Percentiles rank a stretch among this genome's conserved stretches.
These are phyloP conservation scores for Polyporus tsugae DNA, from an alignment of 1,284 basidiomycete species.

Conservation along the genomic window DNA sequence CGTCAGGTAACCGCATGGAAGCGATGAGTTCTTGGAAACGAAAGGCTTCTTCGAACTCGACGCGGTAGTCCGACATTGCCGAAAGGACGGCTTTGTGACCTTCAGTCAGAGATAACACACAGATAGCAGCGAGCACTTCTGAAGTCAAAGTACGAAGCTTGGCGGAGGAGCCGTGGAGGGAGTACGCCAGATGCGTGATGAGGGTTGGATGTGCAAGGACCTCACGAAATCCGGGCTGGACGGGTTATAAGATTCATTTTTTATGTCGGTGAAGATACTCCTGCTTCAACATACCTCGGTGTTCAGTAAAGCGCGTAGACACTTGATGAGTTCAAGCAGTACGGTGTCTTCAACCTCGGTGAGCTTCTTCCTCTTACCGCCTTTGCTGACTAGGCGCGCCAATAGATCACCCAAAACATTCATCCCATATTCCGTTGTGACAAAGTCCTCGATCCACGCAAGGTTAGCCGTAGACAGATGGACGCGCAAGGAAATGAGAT, in stretches of 20 bases:
- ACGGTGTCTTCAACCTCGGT: slow-evolving; percentile 75
- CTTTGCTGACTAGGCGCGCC: slow-evolving; percentile 65
- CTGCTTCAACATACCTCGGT: slow-evolving; percentile 68
- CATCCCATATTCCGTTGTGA: slow-evolving; percentile 71
- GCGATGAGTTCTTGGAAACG: slow-evolving; percentile 83
- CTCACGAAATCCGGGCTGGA: slow-evolving; percentile 71
- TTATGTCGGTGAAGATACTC: slow-evolving; percentile 11
- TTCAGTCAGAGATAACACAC: slow-evolving; percentile 74
- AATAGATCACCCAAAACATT: slow-evolving; percentile 68
- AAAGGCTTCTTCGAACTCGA: slow-evolving; percentile 77
- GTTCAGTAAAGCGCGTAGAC: slow-evolving; percentile 84
- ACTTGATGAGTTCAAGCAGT: slow-evolving; percentile 80
- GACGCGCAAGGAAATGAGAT: slow-evolving; percentile 85
- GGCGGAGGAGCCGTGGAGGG: slow-evolving; percentile 70
- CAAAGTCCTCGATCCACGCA: slow-evolving; percentile 82
- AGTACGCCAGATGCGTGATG: slow-evolving; percentile 79
- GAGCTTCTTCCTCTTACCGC: slow-evolving; percentile 63
- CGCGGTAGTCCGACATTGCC: slow-evolving; percentile 82
- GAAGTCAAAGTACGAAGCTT: slow-evolving; percentile 79
- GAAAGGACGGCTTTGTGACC: slow-evolving; percentile 81
- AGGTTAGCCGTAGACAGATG: slow-evolving; percentile 86
- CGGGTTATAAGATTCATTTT: neutral
- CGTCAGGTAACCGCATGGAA: slow-evolving; percentile 65
- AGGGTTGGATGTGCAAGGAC: slow-evolving; percentile 73
- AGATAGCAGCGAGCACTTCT: slow-evolving; percentile 86